These are phyloP conservation scores for fission yeast (Schizosaccharomyces pombe) DNA, from an alignment of 805 yeast genomes.

Conservation along the genomic window ASM294v3 CU329670.1:3826501-3827000, in stretches of 20 bases:
- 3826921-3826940: neutral
- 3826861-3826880: slow-evolving; percentile 4
- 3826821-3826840: slow-evolving; percentile 1
- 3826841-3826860: neutral
- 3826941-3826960: slow-evolving; percentile 2
- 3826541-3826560: no score
- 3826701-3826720: slow-evolving; percentile 4
- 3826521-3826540: no score
- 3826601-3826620: no score
- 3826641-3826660: neutral
- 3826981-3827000: slow-evolving; percentile 1
- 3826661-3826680: slow-evolving; percentile 1
- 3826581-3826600: no score
- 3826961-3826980: neutral
- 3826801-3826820: slow-evolving; percentile 1
- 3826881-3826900: slow-evolving; percentile 1
- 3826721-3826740: slow-evolving; percentile 3
- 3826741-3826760: neutral
- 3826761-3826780: neutral
- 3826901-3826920: slow-evolving; percentile 4
- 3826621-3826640: no score
- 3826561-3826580: no score
- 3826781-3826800: slow-evolving; percentile 3
- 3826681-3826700: slow-evolving; percentile 1
- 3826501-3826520: no score